Base-by-base conservation (phyloP, 192 early-diverging fungal species). In the Neocallimastix lanati region DNA sequence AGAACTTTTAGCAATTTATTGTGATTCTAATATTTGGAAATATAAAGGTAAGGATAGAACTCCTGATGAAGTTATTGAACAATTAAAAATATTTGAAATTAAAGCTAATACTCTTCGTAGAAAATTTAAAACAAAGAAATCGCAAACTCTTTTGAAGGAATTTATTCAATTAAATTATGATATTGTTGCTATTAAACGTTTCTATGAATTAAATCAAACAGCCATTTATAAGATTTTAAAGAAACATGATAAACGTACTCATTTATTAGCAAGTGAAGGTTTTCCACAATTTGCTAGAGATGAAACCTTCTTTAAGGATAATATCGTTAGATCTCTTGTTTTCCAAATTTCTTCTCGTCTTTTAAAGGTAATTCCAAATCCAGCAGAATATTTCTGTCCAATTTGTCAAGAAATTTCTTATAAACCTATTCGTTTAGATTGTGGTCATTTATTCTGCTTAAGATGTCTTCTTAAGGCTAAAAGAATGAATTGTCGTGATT, bases 161-260 rank as follows among this genome's bases (percentile, higher is more conserved):
- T 93, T 93, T 78, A 80, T 90, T 29, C 80, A 88, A 78, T 83
- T 96, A 14, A 94, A 96, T 81, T 79, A 84, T n/a, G 89, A 93
- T 38, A 85, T 94, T 16, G 83, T 92, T 1, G 80, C 84, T 25
- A 84, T 95, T 84, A 89, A 90, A 80, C 88, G 90, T 76, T 92
- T 96, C 83, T 88, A 92, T 76, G 89, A 87, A 78, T 82, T 94
- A 81, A 96, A 96, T 83, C 88, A 89, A 77, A 88, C 86, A 77
- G 93, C 94, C 0, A 90, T 92, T 81, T 87, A 87, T 38, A 96
- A 96, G 82, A 95, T 96, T 30, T 82, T 96, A 35, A 96, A 96
- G 83, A 96, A 96, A 83, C 94, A 96, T 82, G 94, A 96, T 82
- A 96, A 96, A 82, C 88, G 90, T 28, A 94, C 92, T 14, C 90